phyloP scores from a whole-genome alignment of 2,329 filamentous ascomycete species.

The Trichoderma afroharzianum region DNA sequence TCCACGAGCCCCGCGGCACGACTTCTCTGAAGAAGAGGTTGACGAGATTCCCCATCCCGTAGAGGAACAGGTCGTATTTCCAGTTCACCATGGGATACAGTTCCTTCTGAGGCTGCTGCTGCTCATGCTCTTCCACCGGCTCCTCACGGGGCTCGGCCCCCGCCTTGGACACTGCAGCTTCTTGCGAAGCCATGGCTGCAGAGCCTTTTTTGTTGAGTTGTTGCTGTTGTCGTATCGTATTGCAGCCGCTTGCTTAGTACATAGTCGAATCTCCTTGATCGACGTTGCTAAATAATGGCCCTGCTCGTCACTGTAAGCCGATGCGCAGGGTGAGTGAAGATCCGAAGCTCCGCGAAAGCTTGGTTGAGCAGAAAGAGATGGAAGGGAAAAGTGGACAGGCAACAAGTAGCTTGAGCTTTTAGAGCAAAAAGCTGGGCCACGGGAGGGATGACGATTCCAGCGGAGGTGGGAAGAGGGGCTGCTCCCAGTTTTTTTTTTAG shows the following conservation, averaged over 20 bases:
- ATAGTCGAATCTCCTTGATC: neutral
- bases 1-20: constrained; percentile 91
- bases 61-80: constrained; percentile 75
- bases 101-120: constrained; percentile 43
- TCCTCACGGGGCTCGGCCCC: constrained; percentile 18
- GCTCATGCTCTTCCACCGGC: neutral
- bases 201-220: neutral
- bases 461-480: constrained; percentile 8
- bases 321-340: neutral
- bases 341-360: neutral
- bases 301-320: neutral
- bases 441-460: constrained; percentile 4
- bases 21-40: constrained; percentile 99
- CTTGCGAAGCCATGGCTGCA: constrained; percentile 20
- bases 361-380: neutral
- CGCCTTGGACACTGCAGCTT: constrained; percentile 22
- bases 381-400: neutral
- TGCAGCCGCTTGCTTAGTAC: neutral
- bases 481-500: neutral
- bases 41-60: constrained; percentile 75
- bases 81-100: constrained; percentile 67
- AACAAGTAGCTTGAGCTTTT: constrained; percentile 9
- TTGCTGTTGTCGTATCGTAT: neutral
- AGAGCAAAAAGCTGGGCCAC: neutral
- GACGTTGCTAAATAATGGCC: neutral